phyloP scores from a whole-genome alignment of 1,284 basidiomycete genomes.

The Moesziomyces globuligerus region DNA sequence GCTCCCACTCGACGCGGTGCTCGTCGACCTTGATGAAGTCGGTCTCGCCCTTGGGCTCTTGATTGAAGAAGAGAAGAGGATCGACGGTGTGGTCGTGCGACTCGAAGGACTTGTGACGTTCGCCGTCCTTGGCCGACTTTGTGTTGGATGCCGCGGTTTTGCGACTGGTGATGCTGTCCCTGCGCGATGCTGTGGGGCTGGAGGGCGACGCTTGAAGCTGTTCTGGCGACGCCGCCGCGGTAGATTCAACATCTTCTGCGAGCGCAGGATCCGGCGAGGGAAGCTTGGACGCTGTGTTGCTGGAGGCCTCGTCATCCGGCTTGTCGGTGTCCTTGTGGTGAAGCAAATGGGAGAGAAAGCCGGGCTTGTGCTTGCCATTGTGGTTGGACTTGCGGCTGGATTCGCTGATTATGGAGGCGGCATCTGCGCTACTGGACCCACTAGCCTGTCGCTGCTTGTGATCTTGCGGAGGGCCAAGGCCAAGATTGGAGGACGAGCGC shows the following conservation, averaged over 20 bases:
- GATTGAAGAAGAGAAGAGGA: constrained; percentile 41
- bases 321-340: constrained; percentile 13
- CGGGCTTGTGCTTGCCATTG: constrained; percentile 13
- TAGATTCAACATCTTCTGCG: not conserved
- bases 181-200: constrained; percentile 11
- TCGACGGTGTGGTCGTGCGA: constrained; percentile 29
- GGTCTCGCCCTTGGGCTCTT: constrained; percentile 54
- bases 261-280: constrained; percentile 1
- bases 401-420: constrained; percentile 22
- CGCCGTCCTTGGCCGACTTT: constrained; percentile 26
- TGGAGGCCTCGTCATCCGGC: constrained; percentile 1
- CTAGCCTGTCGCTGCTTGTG: constrained; percentile 7
- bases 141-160: constrained; percentile 27
- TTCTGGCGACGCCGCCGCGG: not conserved
- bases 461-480: constrained; percentile 13
- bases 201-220: constrained; percentile 8
- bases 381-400: constrained; percentile 13
- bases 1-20: constrained; percentile 57
- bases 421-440: constrained; percentile 11
- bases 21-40: constrained; percentile 36
- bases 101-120: constrained; percentile 12
- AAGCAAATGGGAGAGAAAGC: constrained; percentile 16
- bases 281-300: not conserved
- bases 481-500: constrained; percentile 8
- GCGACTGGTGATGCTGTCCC: constrained; percentile 40